phyloP scores from a whole-genome alignment of 108 stramenopile species.

The Schizochytrium sp. region DNA sequence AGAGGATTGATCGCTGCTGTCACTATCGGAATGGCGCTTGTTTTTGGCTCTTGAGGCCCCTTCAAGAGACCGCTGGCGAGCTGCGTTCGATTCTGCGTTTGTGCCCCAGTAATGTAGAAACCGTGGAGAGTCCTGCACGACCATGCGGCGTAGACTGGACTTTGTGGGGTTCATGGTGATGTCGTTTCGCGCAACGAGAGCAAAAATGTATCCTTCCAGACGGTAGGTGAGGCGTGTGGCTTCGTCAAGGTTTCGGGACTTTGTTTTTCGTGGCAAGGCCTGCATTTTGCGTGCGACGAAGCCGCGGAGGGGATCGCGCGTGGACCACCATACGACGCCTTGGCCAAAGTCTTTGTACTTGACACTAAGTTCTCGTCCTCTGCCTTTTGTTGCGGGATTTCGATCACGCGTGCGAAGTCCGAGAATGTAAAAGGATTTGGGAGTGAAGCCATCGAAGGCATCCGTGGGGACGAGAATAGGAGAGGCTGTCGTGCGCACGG shows the following conservation, averaged over 20 bases:
- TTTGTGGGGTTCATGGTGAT: neutral
- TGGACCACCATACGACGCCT: neutral
- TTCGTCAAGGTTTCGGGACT: neutral
- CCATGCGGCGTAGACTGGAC: neutral
- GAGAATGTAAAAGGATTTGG: neutral
- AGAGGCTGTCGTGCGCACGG: neutral
- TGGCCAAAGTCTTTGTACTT: constrained; percentile 14
- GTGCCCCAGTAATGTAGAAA: neutral
- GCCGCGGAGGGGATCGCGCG: neutral
- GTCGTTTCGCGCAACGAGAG: neutral
- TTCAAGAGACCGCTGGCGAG: neutral
- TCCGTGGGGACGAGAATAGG: neutral
- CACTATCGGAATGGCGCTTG: neutral
- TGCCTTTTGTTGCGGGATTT: neutral
- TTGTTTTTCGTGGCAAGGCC: neutral
- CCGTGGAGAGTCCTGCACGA: neutral
- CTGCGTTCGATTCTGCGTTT: neutral
- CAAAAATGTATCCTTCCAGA: neutral
- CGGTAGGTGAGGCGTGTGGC: neutral
- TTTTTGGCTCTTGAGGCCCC: neutral
- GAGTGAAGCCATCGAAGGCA: neutral
- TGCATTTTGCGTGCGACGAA: neutral
- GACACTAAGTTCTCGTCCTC: neutral
- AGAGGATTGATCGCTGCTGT: neutral
- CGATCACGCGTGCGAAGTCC: neutral